Percentiles rank a stretch among this genome's conserved stretches.
These are phyloP conservation scores for Hygrophila difformis DNA, from an alignment of 257 asterid species.

Conservation along the genomic window DNA sequence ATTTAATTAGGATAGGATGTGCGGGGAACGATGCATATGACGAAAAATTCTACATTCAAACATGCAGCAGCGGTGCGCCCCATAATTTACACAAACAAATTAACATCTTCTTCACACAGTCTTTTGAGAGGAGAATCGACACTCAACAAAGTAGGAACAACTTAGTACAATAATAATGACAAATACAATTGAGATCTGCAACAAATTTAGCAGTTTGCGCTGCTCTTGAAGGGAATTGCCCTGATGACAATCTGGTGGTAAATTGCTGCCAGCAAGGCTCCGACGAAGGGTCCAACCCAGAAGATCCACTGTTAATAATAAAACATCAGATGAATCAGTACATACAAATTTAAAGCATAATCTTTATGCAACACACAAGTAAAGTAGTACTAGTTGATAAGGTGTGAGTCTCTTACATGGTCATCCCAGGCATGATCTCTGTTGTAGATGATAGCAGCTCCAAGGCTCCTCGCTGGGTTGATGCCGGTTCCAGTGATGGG, in stretches of 20 bases:
- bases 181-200: neutral
- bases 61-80: too few species aligned
- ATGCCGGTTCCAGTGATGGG: conserved; percentile 48
- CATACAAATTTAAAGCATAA: neutral
- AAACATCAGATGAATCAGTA: neutral
- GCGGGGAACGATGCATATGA: too few species aligned
- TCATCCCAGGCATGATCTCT: conserved; percentile 34
- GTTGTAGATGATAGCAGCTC: conserved; percentile 48
- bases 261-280: conserved; percentile 52
- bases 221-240: conserved; percentile 57
- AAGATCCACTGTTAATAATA: conserved; percentile 38
- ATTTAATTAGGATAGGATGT: too few species aligned
- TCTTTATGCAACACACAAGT: neutral
- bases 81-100: conserved; percentile 18
- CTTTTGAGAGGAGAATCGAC: conserved; percentile 1
- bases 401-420: conserved; percentile 21
- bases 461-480: conserved; percentile 48
- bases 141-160: too few species aligned
- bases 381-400: too few species aligned
- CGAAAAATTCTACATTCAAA: too few species aligned
- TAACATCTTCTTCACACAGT: too few species aligned
- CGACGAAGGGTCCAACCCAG: conserved; percentile 66
- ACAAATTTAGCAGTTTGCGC: conserved; percentile 17
- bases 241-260: conserved; percentile 56
- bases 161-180: too few species aligned